Percentiles rank a stretch among this genome's conserved stretches.
phyloP scores from a whole-genome alignment of 2,329 filamentous ascomycete species.

The Dactylellina leptospora region DNA sequence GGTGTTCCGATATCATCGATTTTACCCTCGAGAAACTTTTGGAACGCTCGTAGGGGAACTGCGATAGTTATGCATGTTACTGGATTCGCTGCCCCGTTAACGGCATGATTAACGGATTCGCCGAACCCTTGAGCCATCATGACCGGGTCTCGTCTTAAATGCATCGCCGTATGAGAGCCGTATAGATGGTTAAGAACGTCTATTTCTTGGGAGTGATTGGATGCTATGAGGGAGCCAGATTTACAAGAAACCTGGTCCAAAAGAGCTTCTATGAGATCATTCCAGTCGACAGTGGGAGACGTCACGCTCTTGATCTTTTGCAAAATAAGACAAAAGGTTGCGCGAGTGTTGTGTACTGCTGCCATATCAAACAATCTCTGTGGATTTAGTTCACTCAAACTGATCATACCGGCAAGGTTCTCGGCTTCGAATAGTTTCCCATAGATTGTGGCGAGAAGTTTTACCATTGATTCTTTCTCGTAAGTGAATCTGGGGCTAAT shows the following conservation, averaged over 20 bases:
- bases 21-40: conserved; percentile 25
- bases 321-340: conserved; percentile 27
- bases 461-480: conserved; percentile 12
- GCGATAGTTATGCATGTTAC: conserved; percentile 23
- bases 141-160: conserved; percentile 3
- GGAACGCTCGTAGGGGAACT: conserved; percentile 15
- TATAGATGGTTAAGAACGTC: conserved; percentile 11
- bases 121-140: not conserved
- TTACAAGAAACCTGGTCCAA: not conserved
- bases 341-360: conserved; percentile 6
- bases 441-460: conserved; percentile 1
- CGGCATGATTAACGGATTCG: not conserved
- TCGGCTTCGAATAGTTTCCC: conserved; percentile 16
- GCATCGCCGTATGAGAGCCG: not conserved
- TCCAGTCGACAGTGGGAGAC: conserved; percentile 8
- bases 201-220: conserved; percentile 23
- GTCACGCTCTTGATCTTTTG: conserved; percentile 6
- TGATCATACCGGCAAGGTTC: not conserved
- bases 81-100: not conserved
- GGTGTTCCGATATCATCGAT: conserved; percentile 40
- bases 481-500: conserved; percentile 4
- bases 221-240: conserved; percentile 6
- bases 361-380: not conserved
- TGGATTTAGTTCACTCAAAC: not conserved
- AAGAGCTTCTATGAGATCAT: conserved; percentile 11